Percentiles rank a stretch among this genome's conserved stretches.
These are phyloP conservation scores for Leucocoprinus leucothites DNA, from an alignment of 768 basidiomycete genomes.

Conservation along the genomic window DNA sequence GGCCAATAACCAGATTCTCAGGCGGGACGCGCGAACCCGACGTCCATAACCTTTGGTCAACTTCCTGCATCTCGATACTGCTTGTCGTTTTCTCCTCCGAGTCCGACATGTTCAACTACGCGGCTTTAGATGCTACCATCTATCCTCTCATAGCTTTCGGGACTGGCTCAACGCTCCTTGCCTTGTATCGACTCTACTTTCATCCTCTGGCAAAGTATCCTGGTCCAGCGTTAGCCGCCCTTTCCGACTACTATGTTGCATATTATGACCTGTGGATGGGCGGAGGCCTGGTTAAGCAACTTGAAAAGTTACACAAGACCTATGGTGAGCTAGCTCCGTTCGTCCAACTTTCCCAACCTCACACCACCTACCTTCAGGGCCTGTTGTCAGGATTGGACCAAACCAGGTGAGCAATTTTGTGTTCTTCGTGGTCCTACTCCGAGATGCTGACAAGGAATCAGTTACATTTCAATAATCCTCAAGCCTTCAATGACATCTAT, in stretches of 20 bases:
- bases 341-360: neutral
- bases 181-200: conserved; percentile 18
- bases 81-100: too few relatives aligned
- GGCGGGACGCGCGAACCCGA: too few relatives aligned
- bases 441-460: conserved; percentile 12
- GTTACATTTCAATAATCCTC: conserved; percentile 34
- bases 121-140: neutral
- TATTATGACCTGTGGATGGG: conserved; percentile 26
- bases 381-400: conserved; percentile 33
- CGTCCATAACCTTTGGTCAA: too few relatives aligned
- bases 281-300: conserved; percentile 24
- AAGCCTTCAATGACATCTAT: conserved; percentile 34
- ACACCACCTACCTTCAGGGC: conserved; percentile 20
- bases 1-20: too few relatives aligned
- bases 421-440: neutral
- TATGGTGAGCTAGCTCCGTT: conserved; percentile 18
- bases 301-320: conserved; percentile 21
- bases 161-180: neutral
- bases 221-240: conserved; percentile 26
- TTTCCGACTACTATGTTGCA: conserved; percentile 21
- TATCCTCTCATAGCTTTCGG: neutral
- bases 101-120: neutral
- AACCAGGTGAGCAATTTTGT: conserved; percentile 28
- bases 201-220: conserved; percentile 26
- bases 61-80: too few relatives aligned